Evolutionary conservation across 1,284 basidiomycete species (phyloP).

Genomic region (Marasmius fiardii): DNA sequence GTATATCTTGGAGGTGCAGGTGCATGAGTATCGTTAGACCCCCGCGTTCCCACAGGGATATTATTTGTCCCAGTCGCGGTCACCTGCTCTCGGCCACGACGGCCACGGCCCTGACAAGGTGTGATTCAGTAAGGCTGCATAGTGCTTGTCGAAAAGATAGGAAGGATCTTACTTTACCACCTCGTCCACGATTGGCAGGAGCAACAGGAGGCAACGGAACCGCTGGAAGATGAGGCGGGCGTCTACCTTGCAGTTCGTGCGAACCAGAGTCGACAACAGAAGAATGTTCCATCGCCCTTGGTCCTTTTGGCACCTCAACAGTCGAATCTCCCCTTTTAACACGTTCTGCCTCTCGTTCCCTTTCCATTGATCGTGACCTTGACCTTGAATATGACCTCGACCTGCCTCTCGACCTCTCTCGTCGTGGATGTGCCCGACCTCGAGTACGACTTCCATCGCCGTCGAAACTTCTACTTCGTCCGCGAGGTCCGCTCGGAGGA

Average conservation of each 20-base stretch:
- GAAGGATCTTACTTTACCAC: not conserved
- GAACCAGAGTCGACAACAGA: too few species aligned
- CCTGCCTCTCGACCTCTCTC: not conserved
- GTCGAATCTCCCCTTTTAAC: not conserved
- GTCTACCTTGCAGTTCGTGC: not conserved
- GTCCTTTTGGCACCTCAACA: not conserved
- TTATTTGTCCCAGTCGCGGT: conserved; percentile 10
- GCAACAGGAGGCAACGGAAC: not conserved
- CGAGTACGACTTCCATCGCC: not conserved
- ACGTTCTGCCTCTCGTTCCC: not conserved
- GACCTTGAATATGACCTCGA: not conserved
- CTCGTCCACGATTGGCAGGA: not conserved
- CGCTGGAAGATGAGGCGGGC: not conserved
- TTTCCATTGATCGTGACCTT: not conserved
- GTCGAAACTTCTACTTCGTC: conserved; percentile 1
- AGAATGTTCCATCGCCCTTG: not conserved
- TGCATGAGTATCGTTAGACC: too few species aligned
- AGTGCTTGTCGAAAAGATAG: not conserved
- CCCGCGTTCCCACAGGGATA: conserved; percentile 8
- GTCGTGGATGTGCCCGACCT: not conserved
- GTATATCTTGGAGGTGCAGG: not conserved
- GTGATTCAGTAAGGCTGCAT: not conserved
- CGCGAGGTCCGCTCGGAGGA: not conserved
- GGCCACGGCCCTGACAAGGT: conserved; percentile 3
- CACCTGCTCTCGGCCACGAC: not conserved